Evolutionary conservation across 2,329 filamentous ascomycete genomes (phyloP).

Genomic region (Colletotrichum spinosum): DNA sequence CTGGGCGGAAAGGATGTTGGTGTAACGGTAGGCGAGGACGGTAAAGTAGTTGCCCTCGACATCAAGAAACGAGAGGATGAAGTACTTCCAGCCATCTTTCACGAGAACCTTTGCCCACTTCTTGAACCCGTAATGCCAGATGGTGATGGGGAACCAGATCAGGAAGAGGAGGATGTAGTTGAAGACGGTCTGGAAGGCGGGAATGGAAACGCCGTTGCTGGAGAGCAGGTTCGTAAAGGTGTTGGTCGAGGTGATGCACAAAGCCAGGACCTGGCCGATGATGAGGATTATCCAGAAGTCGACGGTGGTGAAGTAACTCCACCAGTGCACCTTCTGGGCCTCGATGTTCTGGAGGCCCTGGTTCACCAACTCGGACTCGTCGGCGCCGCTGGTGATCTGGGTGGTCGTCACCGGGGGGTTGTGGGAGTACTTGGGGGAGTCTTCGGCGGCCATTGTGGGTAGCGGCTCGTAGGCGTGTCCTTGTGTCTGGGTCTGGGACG

Average conservation of each 20-base stretch:
- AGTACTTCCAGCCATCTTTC: conserved; percentile 90
- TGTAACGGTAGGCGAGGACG: conserved; percentile 92
- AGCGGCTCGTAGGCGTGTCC: conserved; percentile 30
- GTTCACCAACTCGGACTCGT: conserved; percentile 54
- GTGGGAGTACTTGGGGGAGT: conserved; percentile 21
- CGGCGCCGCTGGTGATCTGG: conserved; percentile 36
- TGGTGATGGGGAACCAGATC: conserved; percentile 83
- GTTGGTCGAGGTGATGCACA: conserved; percentile 93
- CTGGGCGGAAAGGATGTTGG: conserved; percentile 91
- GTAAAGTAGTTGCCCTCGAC: conserved; percentile 99
- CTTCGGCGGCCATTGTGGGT: conserved; percentile 29
- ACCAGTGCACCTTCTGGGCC: conserved; percentile 67
- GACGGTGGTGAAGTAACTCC: conserved; percentile 81
- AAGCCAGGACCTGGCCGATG: conserved; percentile 85
- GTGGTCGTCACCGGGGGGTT: conserved; percentile 37
- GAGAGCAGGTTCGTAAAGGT: conserved; percentile 86
- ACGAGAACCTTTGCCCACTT: conserved; percentile 73
- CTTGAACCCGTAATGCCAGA: conserved; percentile 82
- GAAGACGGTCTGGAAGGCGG: conserved; percentile 95
- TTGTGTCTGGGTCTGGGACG: conserved; percentile 32
- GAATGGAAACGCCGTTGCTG: conserved; percentile 77
- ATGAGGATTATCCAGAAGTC: conserved; percentile 90
- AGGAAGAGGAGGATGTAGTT: conserved; percentile 88
- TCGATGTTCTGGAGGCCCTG: conserved; percentile 68
- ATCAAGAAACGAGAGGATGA: conserved; percentile 92